Evolutionary conservation across 1,284 basidiomycete species (phyloP).

Genomic region (Pterulicium gracile): DNA sequence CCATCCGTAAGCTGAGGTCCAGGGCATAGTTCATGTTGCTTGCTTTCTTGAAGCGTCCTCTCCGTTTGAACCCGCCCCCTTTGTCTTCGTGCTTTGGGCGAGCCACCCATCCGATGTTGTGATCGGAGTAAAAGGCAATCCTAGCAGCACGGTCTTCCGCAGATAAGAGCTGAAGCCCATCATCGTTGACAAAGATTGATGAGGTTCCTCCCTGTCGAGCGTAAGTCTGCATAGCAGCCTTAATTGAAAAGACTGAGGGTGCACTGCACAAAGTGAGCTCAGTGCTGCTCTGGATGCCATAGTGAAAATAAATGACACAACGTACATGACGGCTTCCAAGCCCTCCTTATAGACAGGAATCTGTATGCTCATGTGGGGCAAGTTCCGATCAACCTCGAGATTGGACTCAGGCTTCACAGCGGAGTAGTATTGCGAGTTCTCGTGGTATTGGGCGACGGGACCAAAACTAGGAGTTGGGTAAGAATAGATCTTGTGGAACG

Average conservation of each 20-base stretch:
- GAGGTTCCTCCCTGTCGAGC: conserved; percentile 75
- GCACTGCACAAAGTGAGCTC: conserved; percentile 23
- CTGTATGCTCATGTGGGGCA: conserved; percentile 73
- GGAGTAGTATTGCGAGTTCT: conserved; percentile 69
- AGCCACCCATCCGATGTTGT: conserved; percentile 76
- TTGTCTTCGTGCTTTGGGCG: conserved; percentile 53
- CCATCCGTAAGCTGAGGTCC: conserved; percentile 59
- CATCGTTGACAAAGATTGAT: conserved; percentile 71
- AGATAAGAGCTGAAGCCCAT: conserved; percentile 59
- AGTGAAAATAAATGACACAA: neutral
- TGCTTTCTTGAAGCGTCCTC: conserved; percentile 85
- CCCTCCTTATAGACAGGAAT: conserved; percentile 81
- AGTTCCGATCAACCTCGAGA: conserved; percentile 49
- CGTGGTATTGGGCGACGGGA: conserved; percentile 65
- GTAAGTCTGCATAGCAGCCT: conserved; percentile 83
- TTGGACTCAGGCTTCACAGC: conserved; percentile 53
- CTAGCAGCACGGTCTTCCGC: conserved; percentile 55
- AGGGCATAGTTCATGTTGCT: conserved; percentile 83
- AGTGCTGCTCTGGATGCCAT: no score
- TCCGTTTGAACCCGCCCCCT: conserved; percentile 61
- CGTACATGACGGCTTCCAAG: conserved; percentile 50
- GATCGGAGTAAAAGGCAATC: conserved; percentile 70
- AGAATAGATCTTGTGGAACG: neutral
- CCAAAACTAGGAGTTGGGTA: conserved; percentile 32
- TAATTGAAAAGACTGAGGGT: conserved; percentile 75